phyloP scores from a whole-genome alignment of 768 basidiomycete species.

The Rhodocollybia butyracea region DNA sequence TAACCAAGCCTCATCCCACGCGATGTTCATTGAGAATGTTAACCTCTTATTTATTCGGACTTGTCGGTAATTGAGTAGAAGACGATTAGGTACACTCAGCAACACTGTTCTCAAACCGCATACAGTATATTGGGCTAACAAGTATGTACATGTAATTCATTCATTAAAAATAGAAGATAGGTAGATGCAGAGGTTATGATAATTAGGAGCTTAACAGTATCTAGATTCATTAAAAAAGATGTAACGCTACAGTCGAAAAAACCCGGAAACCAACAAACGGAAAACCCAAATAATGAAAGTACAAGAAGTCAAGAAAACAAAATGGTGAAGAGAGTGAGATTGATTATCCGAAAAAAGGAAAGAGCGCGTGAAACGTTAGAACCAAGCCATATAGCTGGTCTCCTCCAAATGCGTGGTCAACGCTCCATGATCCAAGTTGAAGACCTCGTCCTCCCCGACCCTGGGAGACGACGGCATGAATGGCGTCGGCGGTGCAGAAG shows the following conservation, averaged over 20 bases:
- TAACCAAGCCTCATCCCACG: conserved; percentile 28
- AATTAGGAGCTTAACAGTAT: too few species aligned
- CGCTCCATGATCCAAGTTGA: conserved; percentile 63
- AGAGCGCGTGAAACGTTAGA: conserved; percentile 28
- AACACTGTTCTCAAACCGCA: conserved; percentile 28
- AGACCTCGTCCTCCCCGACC: conserved; percentile 49
- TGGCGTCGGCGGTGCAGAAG: conserved; percentile 34
- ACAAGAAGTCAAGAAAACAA: not conserved
- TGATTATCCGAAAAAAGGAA: not conserved
- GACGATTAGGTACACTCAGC: conserved; percentile 26
- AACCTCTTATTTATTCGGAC: too few species aligned
- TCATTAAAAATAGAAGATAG: not conserved
- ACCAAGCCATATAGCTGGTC: conserved; percentile 71
- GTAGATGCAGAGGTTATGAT: too few species aligned
- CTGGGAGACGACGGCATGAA: conserved; percentile 47
- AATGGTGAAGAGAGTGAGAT: not conserved
- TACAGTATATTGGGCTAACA: conserved; percentile 32
- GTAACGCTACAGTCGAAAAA: too few species aligned
- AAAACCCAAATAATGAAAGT: not conserved
- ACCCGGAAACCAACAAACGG: too few species aligned
- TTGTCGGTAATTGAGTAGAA: too few species aligned
- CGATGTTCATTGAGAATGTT: too few species aligned
- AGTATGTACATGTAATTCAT: not conserved
- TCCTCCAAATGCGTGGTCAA: conserved; percentile 52
- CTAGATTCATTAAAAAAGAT: too few species aligned